Evolutionary conservation across 2,329 filamentous ascomycete genomes (phyloP), one percentile per base, ranked within the genome.

Genomic region (Epichloe coenophiala): DNA sequence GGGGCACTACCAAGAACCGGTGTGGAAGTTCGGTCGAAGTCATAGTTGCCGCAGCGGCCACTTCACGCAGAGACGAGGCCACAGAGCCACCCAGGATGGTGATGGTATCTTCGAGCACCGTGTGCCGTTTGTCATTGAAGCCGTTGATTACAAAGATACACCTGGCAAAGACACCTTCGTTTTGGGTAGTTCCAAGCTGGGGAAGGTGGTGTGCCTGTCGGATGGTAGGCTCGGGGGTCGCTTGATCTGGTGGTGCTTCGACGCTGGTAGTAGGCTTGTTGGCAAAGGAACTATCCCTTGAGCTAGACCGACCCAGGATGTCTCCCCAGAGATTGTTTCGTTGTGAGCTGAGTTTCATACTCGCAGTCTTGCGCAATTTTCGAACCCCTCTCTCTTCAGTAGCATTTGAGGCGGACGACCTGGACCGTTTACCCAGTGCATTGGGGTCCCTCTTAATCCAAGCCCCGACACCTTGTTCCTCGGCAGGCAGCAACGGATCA

Each of bases 291-390:
- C 63, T 61, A 39, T 67, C 65, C 43, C 62, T 62, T 2, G 65
- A 65, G 12, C 59, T 61, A 21, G 66, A 58, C 63, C 50, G 58
- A 9, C 81, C 81, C 23, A 93, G 77, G 53, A 98, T 94, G 59
- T 94, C 88, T 5, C 84, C 84, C 91, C 91, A 97, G n/a, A 97
- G 76, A 31, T 80, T 82, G 59, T 90, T 82, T 57, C 83, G 84
- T 60, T 96, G 89, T 47, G 76, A 85, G 52, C 77, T 83, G 35
- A 97, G 71, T 63, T 88, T 91, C 61, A 84, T 82, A 65, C 90
- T 96, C 21, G 90, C 86, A 5, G 87, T 89, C 60, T 90, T 85
- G 57, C 93, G 81, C 57, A 98, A 68, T 68, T 96, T 97, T 57
- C 89, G 55, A 80, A 80, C 4, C 84, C 81, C 8, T 7, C 23